Evolutionary conservation across 2,329 filamentous ascomycete genomes (phyloP), one percentile per base, ranked within the genome.

Genomic region (Claviceps citrina): DNA sequence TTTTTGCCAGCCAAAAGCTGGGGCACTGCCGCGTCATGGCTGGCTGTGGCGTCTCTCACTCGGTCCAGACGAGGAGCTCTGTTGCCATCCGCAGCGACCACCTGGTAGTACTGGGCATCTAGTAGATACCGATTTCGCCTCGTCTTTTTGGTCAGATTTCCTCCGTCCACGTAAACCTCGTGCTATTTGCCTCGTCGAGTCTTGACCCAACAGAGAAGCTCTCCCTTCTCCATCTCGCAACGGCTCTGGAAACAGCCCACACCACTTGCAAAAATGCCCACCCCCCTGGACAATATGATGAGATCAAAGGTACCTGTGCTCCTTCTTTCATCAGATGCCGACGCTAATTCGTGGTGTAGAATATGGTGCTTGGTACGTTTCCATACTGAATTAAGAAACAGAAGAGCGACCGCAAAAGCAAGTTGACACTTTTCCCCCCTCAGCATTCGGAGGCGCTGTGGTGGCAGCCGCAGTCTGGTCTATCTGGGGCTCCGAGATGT

Each of bases 401-500:
- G 24, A 34, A 24, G 8, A 34, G 9, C 8, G 15, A 15, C 12
- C 3, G 15, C 15, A 15, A 15, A 34, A 18, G 26, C 30, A 16
- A 26, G 22, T 32, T 39, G 37, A 39, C 37, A 27, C 7, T 15
- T n/a, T 16, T 22, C 12, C n/a, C n/a, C n/a, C n/a, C n/a, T 5
- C 36, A 78, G 84, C 78, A 15, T 95, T 95, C 55, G 78, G 81
- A 4, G 84, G 82, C 8, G 70, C 93, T 39, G 73, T 95, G 12
- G 82, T 83, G 6, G 84, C 82, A 2, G 85, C 81, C 2, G 81
- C 85, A 13, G 76, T 75, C 31, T 94, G 82, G 80, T 73, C 75
- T 15, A 89, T 95, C 51, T 93, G 82, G 78, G 85, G 85, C 42
- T 71, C 75, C 39, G 84, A 89, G 46, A 72, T 95, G 53, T 93